phyloP scores from a whole-genome alignment of 2,329 filamentous ascomycete species.

The Balansia obtecta region DNA sequence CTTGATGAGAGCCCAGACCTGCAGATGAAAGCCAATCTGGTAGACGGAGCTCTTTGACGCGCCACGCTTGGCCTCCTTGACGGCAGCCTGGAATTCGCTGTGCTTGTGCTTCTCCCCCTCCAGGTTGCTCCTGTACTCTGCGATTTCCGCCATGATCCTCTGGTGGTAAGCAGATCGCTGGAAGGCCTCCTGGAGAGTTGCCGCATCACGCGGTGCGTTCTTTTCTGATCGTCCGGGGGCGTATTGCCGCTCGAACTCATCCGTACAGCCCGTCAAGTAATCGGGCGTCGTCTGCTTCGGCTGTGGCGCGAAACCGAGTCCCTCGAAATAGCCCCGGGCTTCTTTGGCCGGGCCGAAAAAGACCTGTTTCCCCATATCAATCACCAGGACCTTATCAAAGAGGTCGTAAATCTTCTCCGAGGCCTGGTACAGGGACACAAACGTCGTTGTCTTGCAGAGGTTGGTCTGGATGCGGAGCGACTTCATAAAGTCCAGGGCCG shows the following conservation, averaged over 20 bases:
- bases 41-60: conserved; percentile 68
- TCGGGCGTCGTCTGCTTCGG: conserved; percentile 72
- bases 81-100: conserved; percentile 65
- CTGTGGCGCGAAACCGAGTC: conserved; percentile 60
- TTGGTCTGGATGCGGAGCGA: conserved; percentile 71
- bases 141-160: conserved; percentile 52
- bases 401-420: conserved; percentile 69
- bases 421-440: conserved; percentile 77
- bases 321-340: conserved; percentile 63
- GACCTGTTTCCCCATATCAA: conserved; percentile 62
- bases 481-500: conserved; percentile 53
- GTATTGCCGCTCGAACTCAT: conserved; percentile 73
- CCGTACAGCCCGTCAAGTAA: conserved; percentile 71
- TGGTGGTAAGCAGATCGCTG: conserved; percentile 47
- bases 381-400: conserved; percentile 77
- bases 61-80: conserved; percentile 66
- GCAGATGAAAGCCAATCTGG: conserved; percentile 68
- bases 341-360: conserved; percentile 60
- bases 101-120: conserved; percentile 53
- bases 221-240: conserved; percentile 50
- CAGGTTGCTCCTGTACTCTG: conserved; percentile 51
- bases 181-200: conserved; percentile 58
- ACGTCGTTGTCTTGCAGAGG: conserved; percentile 71
- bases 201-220: conserved; percentile 57
- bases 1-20: conserved; percentile 73